Evolutionary conservation across 805 yeast genomes (phyloP).

Genomic region (Isabelozyma heimii): DNA sequence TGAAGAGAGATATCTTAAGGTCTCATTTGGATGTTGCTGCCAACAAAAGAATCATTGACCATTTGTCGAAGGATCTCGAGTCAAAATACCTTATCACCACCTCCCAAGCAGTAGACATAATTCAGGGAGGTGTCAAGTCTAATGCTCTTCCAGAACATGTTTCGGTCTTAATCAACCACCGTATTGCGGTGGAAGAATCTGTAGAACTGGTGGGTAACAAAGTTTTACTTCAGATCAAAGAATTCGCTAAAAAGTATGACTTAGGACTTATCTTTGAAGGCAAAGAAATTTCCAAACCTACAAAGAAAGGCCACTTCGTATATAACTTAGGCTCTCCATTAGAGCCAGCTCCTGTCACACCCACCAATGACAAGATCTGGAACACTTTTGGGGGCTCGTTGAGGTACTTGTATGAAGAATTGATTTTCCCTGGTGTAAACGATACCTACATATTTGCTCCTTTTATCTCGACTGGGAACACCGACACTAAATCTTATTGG

Average conservation of each 20-base stretch:
- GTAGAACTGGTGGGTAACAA: conserved; percentile 31
- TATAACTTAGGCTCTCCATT: conserved; percentile 21
- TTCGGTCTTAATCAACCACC: conserved; percentile 40
- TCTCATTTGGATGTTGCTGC: conserved; percentile 35
- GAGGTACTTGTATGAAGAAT: conserved; percentile 36
- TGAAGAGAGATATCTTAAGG: conserved; percentile 36
- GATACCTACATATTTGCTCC: conserved; percentile 33
- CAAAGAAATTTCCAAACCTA: conserved; percentile 16
- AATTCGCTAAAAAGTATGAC: conserved; percentile 33
- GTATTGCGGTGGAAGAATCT: conserved; percentile 45
- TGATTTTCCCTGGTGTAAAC: conserved; percentile 18
- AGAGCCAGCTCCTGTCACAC: conserved; percentile 41
- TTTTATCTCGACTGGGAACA: conserved; percentile 33
- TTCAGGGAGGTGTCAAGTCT: conserved; percentile 47
- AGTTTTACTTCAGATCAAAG: conserved; percentile 23
- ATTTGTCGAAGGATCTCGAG: conserved; percentile 20
- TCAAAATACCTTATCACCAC: conserved; percentile 41
- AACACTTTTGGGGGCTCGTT: conserved; percentile 33
- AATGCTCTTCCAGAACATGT: conserved; percentile 52
- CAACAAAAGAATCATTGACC: conserved; percentile 33
- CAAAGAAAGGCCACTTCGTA: conserved; percentile 29
- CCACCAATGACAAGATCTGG: conserved; percentile 32
- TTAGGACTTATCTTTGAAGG: conserved; percentile 35
- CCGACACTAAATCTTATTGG: conserved; percentile 44
- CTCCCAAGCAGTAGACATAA: conserved; percentile 48